Evolutionary conservation across 2,329 filamentous ascomycete genomes (phyloP), one percentile per base, ranked within the genome.

Genomic region (Blastomyces silverae): DNA sequence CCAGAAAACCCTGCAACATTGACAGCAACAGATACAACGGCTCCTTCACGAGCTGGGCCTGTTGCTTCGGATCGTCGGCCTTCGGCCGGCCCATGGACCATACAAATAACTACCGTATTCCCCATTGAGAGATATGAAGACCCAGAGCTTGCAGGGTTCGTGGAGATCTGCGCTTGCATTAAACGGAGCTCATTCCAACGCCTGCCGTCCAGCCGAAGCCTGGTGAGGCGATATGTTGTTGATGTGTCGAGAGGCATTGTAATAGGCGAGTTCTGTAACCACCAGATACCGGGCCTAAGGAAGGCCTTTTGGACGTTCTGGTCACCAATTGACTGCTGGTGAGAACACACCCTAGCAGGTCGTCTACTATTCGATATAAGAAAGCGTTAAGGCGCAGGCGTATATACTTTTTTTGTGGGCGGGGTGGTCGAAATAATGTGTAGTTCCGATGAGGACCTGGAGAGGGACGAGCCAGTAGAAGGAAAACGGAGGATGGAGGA

Each of bases 141-240:
- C 46, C 94, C 94, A 71, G 97, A 94, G 64, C 92, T 92, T 61
- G 92, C 89, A 66, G 92, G 89, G 78, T 97, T 94, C 0, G 92
- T 97, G 67, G 89, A 90, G 74, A 99, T 92, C 78, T 95, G 90
- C 59, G 90, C 93, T 73, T 91, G 87, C 61, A 96, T 84, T 8
- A 91, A 87, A 37, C 94, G 91, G 50, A 99, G 85, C 77, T 99
- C 94, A 80, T 99, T 97, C 94, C 94, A 99, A 71, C 94, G 87
- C 67, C 94, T 88, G 67, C 90, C 89, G 74, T 89, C 93, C 69
- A 91, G 87, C 73, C 89, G 89, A 67, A 92, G 84, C 63, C 94
- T 89, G 67, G 91, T 92, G 67, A 97, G 86, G 61, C 87, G 87
- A 82, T 97, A 97, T 67, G 90, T 92, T 62, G 90, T 92, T 15